Conservation (phyloP, 2,329 filamentous ascomycete genomes). For the Diaporthe sp. region DNA sequence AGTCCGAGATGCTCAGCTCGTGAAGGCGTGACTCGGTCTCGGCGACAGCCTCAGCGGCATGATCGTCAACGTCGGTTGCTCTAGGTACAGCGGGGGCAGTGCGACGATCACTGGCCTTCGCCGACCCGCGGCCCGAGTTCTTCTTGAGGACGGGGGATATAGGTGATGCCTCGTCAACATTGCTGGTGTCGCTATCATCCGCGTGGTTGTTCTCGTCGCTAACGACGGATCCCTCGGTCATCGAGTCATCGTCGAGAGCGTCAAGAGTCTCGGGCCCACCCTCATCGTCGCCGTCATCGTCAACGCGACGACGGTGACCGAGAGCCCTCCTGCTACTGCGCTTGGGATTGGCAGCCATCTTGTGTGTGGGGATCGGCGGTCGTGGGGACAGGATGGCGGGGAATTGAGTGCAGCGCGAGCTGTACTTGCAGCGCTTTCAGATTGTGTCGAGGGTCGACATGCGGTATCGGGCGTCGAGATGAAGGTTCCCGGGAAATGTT, state of each 20-base stretch:
- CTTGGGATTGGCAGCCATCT: constrained; percentile 50
- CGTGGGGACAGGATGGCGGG: constrained; percentile 31
- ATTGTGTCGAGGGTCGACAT: constrained; percentile 32
- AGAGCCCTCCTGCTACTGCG: constrained; percentile 73
- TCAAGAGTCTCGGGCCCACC: constrained; percentile 67
- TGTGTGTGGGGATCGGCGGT: constrained; percentile 40
- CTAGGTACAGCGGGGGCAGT: constrained; percentile 36
- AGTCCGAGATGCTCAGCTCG: constrained; percentile 61
- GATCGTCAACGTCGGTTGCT: constrained; percentile 41
- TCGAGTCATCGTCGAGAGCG: constrained; percentile 71
- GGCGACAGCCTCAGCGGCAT: constrained; percentile 45
- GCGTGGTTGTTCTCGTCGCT: constrained; percentile 72
- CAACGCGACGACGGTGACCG: constrained; percentile 75
- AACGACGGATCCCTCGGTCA: constrained; percentile 72
- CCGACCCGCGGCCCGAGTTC: constrained; percentile 55
- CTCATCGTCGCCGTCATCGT: constrained; percentile 80
- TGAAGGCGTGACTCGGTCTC: constrained; percentile 73
- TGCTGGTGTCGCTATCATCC: constrained; percentile 75
- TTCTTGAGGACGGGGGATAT: constrained; percentile 58
- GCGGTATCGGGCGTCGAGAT: constrained; percentile 34
- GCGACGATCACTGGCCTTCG: constrained; percentile 48
- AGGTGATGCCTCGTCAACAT: constrained; percentile 69
- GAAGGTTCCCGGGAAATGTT: constrained; percentile 25
- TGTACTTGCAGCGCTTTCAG: constrained; percentile 37
- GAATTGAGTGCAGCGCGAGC: constrained; percentile 35